Conservation (phyloP, 306 rosid species). For the Styphnolobium japonicum region DNA sequence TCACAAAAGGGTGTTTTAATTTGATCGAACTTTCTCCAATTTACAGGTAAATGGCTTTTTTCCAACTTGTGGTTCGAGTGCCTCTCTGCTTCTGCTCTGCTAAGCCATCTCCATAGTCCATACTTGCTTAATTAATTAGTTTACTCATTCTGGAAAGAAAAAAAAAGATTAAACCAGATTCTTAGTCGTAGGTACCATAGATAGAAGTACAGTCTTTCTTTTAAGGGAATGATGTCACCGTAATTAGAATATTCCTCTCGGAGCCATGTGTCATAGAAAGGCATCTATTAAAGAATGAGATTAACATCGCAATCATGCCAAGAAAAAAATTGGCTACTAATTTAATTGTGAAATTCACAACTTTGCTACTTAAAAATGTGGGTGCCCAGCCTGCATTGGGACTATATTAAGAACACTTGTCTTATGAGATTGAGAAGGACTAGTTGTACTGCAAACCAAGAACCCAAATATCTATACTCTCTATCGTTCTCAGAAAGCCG, state of each 20-base stretch:
- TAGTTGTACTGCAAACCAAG: neutral
- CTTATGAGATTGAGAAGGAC: constrained; percentile 9
- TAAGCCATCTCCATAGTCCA: neutral
- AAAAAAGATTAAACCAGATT: neutral
- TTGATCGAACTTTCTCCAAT: constrained; percentile 13
- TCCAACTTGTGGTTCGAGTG: neutral
- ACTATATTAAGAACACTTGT: neutral
- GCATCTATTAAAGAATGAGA: constrained; percentile 18
- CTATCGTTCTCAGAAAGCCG: constrained; percentile 27
- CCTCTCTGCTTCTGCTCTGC: neutral
- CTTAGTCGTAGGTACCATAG: constrained; percentile 12
- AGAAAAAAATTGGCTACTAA: constrained; percentile 16
- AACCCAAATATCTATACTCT: neutral
- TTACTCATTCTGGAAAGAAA: neutral
- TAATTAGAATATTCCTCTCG: constrained; percentile 37
- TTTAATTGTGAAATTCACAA: constrained; percentile 32
- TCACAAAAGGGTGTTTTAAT: neutral
- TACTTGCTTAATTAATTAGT: neutral
- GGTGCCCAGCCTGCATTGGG: constrained; percentile 14
- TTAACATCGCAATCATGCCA: constrained; percentile 27
- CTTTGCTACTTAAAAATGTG: constrained; percentile 20
- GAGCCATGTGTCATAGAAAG: constrained; percentile 31
- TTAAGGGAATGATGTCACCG: constrained; percentile 22
- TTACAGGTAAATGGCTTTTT: neutral
- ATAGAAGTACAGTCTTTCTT: constrained; percentile 23